Percentiles rank a stretch among this genome's conserved stretches.
These are phyloP conservation scores for Xylaria digitata DNA, from an alignment of 2,329 filamentous ascomycete genomes.

Conservation along the genomic window DNA sequence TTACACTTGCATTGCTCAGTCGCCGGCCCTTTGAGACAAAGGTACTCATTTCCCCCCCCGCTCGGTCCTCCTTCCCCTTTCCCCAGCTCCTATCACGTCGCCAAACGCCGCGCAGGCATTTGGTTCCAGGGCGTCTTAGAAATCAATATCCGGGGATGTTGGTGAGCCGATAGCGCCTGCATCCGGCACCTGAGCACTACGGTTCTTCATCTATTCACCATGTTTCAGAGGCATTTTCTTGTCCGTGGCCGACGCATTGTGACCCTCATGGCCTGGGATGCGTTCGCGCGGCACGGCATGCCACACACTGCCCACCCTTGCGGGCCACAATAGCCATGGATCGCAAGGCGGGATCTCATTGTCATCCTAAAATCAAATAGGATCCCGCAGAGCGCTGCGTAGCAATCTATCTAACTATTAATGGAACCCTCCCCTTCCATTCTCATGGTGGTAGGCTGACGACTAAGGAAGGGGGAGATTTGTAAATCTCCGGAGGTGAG, in stretches of 20 bases:
- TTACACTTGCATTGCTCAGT: not conserved
- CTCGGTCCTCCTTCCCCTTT: too few relatives aligned
- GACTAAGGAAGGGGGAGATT: not conserved
- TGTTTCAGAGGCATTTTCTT: slow-evolving; percentile 10
- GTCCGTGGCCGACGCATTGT: slow-evolving; percentile 10
- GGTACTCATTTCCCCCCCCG: not conserved
- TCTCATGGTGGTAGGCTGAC: not conserved
- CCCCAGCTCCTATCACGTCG: not conserved
- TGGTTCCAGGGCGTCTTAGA: not conserved
- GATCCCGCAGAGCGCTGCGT: slow-evolving; percentile 23
- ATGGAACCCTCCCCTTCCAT: not conserved
- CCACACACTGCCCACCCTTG: slow-evolving; percentile 11
- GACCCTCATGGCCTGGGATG: slow-evolving; percentile 10
- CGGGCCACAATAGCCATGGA: slow-evolving; percentile 8
- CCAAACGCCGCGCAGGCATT: not conserved
- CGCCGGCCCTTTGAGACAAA: not conserved
- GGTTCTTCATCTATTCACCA: not conserved
- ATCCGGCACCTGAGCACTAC: not conserved
- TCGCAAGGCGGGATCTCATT: slow-evolving; percentile 30
- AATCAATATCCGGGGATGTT: not conserved
- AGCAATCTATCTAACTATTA: slow-evolving; percentile 23
- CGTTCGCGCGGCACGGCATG: slow-evolving; percentile 19
- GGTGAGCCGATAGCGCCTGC: slow-evolving; percentile 4
- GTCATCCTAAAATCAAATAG: slow-evolving; percentile 27
- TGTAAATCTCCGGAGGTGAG: not conserved